Base-by-base conservation (phyloP, 1,284 basidiomycete species). In the Mrakiaceae sp. region DNA sequence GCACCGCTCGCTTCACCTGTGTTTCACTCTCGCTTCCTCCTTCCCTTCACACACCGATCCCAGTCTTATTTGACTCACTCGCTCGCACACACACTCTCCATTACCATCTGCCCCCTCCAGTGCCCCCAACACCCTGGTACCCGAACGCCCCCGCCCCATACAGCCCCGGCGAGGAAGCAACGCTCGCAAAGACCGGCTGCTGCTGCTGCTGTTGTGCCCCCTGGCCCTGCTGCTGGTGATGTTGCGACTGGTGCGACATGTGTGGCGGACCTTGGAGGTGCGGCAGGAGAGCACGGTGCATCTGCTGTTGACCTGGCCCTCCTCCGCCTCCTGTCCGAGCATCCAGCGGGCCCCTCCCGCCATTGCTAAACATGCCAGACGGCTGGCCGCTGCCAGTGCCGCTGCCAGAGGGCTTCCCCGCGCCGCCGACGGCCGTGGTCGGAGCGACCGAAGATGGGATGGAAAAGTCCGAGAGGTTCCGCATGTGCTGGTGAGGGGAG, bases 331-430 rank as follows among this genome's bases (percentile, higher is more conserved):
- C 27, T n/a, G 50, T 43, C 4, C 42, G 40, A 6, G n/a, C 39
- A 48, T 61, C 60, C 51, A 61, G 40, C 16, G 60, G 60, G 40
- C 60, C 60, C 39, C 50, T 39, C 39, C 47, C n/a, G 7, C 60
- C 60, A 16, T 61, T 60, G 49, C 49, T 53, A 44, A 61, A 61
- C 40, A 53, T 42, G 4, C 50, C 51, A 27, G 27, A 27, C 27
- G 27, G 27, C 27, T 27, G 27, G 2, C 27, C 27, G 27, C 27
- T 27, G 27, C 27, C 27, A 27, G 5, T 51, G 50, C 27, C 42
- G 46, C 4, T 49, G 2, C 46, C 16, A 12, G 6, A 3, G 47
- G 27, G 49, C 43, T 8, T 60, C 43, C 44, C 48, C 43, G 11
- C 40, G 50, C 8, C 40, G 40, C 49, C 46, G 49, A 11, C 51